Percentiles rank a stretch among this genome's conserved stretches.
These are phyloP conservation scores for Kodamaea sp. DNA, from an alignment of 1,139 yeast species.

Conservation along the genomic window DNA sequence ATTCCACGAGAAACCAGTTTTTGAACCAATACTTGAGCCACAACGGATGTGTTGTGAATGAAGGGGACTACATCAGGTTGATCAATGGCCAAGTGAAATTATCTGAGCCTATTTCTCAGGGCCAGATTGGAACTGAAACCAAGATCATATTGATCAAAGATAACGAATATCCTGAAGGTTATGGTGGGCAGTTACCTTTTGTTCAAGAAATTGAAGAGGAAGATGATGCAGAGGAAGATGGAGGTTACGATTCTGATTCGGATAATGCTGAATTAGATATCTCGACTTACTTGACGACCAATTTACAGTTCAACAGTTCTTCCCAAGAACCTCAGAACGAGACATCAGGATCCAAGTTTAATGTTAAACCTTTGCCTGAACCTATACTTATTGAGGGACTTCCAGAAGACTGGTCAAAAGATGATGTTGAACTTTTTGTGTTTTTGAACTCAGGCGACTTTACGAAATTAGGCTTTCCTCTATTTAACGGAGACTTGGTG, in stretches of 20 bases:
- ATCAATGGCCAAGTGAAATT: conserved; percentile 54
- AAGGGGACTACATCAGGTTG: conserved; percentile 37
- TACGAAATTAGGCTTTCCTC: conserved; percentile 52
- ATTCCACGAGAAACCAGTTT: conserved; percentile 30
- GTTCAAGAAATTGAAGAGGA: conserved; percentile 7
- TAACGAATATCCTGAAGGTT: conserved; percentile 11
- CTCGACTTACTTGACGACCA: conserved; percentile 37
- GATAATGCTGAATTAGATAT: conserved; percentile 27
- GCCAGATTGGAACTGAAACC: conserved; percentile 46
- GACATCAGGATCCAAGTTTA: conserved; percentile 17
- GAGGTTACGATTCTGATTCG: conserved; percentile 8
- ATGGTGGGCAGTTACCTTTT: conserved; percentile 6
- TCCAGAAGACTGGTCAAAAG: conserved; percentile 35
- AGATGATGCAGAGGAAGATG: conserved; percentile 12
- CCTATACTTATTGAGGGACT: conserved; percentile 26
- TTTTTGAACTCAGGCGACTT: conserved; percentile 56
- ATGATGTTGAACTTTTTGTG: conserved; percentile 49
- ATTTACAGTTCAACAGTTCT: conserved; percentile 25
- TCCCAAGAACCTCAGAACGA: neutral
- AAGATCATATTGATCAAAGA: conserved; percentile 54
- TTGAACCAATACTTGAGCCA: conserved; percentile 25
- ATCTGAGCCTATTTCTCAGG: conserved; percentile 77
- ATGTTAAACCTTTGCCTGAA: conserved; percentile 33
- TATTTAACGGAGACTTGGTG: conserved; percentile 71
- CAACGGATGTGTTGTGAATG: conserved; percentile 36